phyloP scores from a whole-genome alignment of 2,329 filamentous ascomycete species.

The Anthostomella pinea region DNA sequence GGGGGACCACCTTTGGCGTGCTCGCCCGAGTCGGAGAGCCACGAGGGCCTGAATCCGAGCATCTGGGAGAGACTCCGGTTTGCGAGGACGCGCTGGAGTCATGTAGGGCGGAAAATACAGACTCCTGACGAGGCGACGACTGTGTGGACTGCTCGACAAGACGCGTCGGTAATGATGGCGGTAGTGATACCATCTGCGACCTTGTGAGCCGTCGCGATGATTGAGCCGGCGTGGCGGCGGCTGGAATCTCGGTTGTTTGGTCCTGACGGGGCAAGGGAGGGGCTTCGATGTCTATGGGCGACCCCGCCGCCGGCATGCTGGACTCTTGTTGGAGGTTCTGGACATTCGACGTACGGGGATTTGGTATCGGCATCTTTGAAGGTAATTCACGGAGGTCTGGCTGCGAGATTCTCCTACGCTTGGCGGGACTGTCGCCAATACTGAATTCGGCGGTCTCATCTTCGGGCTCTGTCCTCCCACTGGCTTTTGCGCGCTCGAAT shows the following conservation, averaged over 20 bases:
- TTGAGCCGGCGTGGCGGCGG: slow-evolving; percentile 1
- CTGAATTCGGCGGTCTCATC: slow-evolving; percentile 25
- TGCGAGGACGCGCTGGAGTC: slow-evolving; percentile 24
- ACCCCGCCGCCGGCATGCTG: too few relatives aligned
- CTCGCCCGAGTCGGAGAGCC: slow-evolving; percentile 18
- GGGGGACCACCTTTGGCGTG: slow-evolving; percentile 21
- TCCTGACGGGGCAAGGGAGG: background rate
- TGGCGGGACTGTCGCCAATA: slow-evolving; percentile 27
- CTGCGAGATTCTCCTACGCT: slow-evolving; percentile 24
- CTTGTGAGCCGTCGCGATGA: slow-evolving; percentile 22
- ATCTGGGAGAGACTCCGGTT: slow-evolving; percentile 23
- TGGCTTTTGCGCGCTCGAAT: slow-evolving; percentile 52
- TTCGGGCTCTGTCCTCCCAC: slow-evolving; percentile 25
- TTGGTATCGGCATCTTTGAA: too few relatives aligned
- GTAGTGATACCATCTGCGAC: slow-evolving; percentile 19
- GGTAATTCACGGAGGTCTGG: too few relatives aligned
- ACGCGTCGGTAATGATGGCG: slow-evolving; percentile 22
- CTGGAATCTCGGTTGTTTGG: background rate
- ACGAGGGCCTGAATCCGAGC: background rate
- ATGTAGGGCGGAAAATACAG: slow-evolving; percentile 23
- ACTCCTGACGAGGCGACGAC: slow-evolving; percentile 25
- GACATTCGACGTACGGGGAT: too few relatives aligned
- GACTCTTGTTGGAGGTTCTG: too few relatives aligned
- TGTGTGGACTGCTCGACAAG: slow-evolving; percentile 21
- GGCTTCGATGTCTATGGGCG: too few relatives aligned